Evolutionary conservation across 1,284 basidiomycete genomes (phyloP).

Genomic region (Marasmius fiardii): DNA sequence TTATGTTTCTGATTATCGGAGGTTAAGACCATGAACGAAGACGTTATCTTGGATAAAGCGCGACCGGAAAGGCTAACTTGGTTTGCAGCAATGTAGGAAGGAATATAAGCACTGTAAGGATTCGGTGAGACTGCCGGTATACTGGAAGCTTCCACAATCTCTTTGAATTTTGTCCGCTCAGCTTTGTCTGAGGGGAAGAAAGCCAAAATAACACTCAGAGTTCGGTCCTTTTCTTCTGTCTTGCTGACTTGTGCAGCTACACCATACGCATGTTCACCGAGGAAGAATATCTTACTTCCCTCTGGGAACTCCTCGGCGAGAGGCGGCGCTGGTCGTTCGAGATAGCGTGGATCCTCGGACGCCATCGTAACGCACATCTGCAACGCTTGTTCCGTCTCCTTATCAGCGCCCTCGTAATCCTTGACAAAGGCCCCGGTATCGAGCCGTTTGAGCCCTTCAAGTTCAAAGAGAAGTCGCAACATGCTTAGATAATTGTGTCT

Average conservation of each 20-base stretch:
- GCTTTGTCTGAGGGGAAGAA: slow-evolving; percentile 81
- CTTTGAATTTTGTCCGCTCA: slow-evolving; percentile 79
- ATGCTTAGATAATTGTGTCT: not conserved
- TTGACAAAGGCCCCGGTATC: slow-evolving; percentile 92
- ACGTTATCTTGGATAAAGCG: slow-evolving; percentile 86
- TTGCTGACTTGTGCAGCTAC: slow-evolving; percentile 80
- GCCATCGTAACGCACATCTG: slow-evolving; percentile 83
- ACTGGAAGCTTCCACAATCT: slow-evolving; percentile 54
- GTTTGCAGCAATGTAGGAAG: slow-evolving; percentile 73
- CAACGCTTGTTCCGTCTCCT: slow-evolving; percentile 83
- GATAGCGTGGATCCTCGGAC: slow-evolving; percentile 86
- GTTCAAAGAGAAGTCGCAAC: not conserved
- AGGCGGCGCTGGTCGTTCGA: slow-evolving; percentile 81
- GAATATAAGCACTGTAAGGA: slow-evolving; percentile 61
- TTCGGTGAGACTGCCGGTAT: slow-evolving; percentile 9
- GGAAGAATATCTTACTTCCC: slow-evolving; percentile 91
- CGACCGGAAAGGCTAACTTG: slow-evolving; percentile 71
- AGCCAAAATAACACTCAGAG: slow-evolving; percentile 77
- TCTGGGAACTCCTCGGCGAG: slow-evolving; percentile 88
- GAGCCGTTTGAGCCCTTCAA: slow-evolving; percentile 78
- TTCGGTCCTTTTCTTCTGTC: slow-evolving; percentile 59
- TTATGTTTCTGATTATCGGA: slow-evolving; percentile 82
- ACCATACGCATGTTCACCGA: slow-evolving; percentile 93
- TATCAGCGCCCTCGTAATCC: slow-evolving; percentile 84
- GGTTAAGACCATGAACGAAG: slow-evolving; percentile 85